These are phyloP conservation scores for Phytopythium cucurbitacearum DNA, from an alignment of 352 stramenopile genomes.

Conservation along the genomic window DNA sequence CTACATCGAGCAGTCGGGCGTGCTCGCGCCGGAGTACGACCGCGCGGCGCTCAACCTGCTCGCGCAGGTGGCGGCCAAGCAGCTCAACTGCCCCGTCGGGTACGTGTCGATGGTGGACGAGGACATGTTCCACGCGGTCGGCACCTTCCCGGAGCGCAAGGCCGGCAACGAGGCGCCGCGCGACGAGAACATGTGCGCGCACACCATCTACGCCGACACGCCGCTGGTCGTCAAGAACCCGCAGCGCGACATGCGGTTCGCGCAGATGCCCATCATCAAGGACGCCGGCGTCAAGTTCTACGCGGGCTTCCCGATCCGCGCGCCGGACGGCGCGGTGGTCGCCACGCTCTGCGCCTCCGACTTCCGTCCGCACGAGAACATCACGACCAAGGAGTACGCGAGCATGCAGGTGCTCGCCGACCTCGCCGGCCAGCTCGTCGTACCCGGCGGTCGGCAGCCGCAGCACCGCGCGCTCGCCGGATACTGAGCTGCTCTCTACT, in stretches of 20 bases:
- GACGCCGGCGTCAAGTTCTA: constrained; percentile 50
- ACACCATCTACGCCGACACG: constrained; percentile 50
- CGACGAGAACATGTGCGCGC: constrained; percentile 44
- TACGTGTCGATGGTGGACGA: constrained; percentile 52
- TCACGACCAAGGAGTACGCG: constrained; percentile 62
- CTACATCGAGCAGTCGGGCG: constrained; percentile 34
- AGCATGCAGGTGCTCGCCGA: constrained; percentile 58
- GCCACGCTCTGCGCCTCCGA: constrained; percentile 47
- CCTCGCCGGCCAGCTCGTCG: constrained; percentile 36
- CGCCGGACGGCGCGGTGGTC: constrained; percentile 40
- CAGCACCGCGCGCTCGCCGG: not conserved
- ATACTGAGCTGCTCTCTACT: not conserved
- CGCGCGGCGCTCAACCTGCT: constrained; percentile 49
- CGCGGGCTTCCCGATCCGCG: constrained; percentile 49
- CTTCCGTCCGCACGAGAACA: constrained; percentile 34
- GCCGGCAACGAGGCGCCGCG: constrained; percentile 25
- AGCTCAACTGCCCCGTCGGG: constrained; percentile 44
- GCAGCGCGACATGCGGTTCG: constrained; percentile 49
- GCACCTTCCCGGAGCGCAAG: constrained; percentile 20
- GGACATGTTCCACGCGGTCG: constrained; percentile 34
- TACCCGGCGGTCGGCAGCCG: constrained; percentile 13
- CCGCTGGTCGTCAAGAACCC: constrained; percentile 57
- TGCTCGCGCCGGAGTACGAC: constrained; percentile 42
- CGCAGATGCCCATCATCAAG: constrained; percentile 39
- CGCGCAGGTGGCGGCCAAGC: constrained; percentile 35